phyloP scores from a whole-genome alignment of 495 filamentous ascomycete species.

The Lepraria neglecta region DNA sequence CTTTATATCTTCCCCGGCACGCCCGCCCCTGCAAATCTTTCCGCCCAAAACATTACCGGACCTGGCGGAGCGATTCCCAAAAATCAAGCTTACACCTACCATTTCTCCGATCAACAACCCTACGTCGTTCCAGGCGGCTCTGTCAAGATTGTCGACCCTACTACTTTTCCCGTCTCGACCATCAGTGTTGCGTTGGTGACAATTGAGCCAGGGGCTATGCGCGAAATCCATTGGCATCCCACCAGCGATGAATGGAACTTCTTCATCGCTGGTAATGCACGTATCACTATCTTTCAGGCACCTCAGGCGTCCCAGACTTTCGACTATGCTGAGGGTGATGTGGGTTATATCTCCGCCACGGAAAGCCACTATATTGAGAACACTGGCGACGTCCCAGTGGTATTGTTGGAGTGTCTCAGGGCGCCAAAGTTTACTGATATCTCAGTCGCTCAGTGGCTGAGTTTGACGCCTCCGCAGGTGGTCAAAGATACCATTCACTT shows the following conservation, averaged over 20 bases:
- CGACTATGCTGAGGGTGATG: slow-evolving; percentile 68
- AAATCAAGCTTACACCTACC: slow-evolving; percentile 54
- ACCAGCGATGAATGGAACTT: slow-evolving; percentile 71
- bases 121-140: slow-evolving; percentile 54
- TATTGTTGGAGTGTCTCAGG: slow-evolving; percentile 65
- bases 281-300: slow-evolving; percentile 61
- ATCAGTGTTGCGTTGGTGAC: slow-evolving; percentile 60
- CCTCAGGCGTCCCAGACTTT: slow-evolving; percentile 57
- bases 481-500: slow-evolving; percentile 57
- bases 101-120: slow-evolving; percentile 57
- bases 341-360: slow-evolving; percentile 60
- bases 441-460: slow-evolving; percentile 59
- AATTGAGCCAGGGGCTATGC: slow-evolving; percentile 65
- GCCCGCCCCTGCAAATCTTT: slow-evolving; percentile 52
- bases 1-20: slow-evolving; percentile 68
- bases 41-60: slow-evolving; percentile 55
- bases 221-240: slow-evolving; percentile 78
- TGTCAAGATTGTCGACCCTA: slow-evolving; percentile 61
- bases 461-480: slow-evolving; percentile 55
- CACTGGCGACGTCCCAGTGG: slow-evolving; percentile 57
- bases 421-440: slow-evolving; percentile 59
- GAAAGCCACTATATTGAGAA: slow-evolving; percentile 72
- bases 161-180: slow-evolving; percentile 53
- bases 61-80: slow-evolving; percentile 50
- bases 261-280: slow-evolving; percentile 61